Evolutionary conservation across 345 rosid species (phyloP).

Genomic region (Arabidopsis arenosa): DNA sequence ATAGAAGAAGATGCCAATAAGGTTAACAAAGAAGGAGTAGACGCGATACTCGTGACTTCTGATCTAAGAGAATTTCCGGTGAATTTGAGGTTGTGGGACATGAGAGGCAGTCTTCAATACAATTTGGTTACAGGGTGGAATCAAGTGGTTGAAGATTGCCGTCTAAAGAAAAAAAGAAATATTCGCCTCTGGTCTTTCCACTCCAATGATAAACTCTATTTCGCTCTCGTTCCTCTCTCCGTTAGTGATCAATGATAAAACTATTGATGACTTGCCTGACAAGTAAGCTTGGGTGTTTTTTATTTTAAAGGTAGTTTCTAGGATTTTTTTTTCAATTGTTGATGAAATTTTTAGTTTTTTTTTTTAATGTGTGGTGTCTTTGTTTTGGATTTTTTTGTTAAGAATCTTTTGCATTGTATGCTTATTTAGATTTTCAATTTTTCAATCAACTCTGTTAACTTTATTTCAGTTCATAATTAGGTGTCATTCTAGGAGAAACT

Average conservation of each 20-base stretch:
- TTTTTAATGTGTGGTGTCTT: background rate
- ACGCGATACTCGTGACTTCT: constrained; percentile 3
- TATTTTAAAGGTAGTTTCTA: background rate
- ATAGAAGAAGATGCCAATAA: background rate
- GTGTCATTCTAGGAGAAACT: too few species aligned
- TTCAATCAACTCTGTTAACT: background rate
- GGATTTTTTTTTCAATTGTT: background rate
- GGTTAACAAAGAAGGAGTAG: background rate
- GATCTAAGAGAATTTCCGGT: background rate
- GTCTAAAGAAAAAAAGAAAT: background rate
- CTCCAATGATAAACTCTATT: background rate
- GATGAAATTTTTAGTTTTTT: too few species aligned
- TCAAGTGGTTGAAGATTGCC: background rate
- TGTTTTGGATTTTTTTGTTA: background rate
- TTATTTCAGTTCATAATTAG: too few species aligned
- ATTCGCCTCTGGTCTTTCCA: constrained; percentile 25
- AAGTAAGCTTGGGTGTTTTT: background rate
- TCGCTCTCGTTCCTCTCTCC: constrained; percentile 4
- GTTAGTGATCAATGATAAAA: background rate
- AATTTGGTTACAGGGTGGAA: constrained; percentile 15
- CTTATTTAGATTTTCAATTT: too few species aligned
- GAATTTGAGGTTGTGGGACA: background rate
- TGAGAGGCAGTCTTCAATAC: background rate
- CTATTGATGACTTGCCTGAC: background rate
- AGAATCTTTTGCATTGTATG: too few species aligned